phyloP scores from a whole-genome alignment of 2,329 filamentous ascomycete species.

The Alternaria ethzedia region DNA sequence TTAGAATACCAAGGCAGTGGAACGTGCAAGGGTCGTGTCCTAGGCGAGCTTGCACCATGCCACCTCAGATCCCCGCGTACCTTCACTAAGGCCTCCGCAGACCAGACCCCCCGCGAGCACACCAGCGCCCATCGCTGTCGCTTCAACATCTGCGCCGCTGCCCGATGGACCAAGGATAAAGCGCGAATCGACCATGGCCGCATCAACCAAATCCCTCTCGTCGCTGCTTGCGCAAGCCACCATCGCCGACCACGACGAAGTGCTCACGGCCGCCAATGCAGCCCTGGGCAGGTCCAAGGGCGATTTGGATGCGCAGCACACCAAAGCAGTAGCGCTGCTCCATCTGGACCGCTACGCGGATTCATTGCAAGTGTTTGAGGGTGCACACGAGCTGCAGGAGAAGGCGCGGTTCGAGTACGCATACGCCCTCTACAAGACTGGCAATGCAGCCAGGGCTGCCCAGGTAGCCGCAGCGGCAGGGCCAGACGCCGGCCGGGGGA shows the following conservation, averaged over 20 bases:
- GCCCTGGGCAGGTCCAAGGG: constrained; percentile 64
- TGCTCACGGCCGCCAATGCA: constrained; percentile 68
- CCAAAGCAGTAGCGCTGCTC: constrained; percentile 75
- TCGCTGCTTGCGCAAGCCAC: constrained; percentile 63
- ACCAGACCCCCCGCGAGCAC: constrained; percentile 17
- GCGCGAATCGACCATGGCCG: constrained; percentile 43
- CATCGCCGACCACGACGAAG: constrained; percentile 75
- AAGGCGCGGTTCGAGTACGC: constrained; percentile 72
- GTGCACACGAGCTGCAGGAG: constrained; percentile 65
- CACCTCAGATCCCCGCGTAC: constrained; percentile 39
- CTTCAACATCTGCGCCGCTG: constrained; percentile 1
- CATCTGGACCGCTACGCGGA: constrained; percentile 85
- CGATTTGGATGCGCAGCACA: constrained; percentile 68
- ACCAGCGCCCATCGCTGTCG: constrained; percentile 10
- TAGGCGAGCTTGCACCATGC: constrained; percentile 36
- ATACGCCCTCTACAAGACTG: constrained; percentile 84
- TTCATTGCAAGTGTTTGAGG: constrained; percentile 71
- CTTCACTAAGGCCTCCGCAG: constrained; percentile 31
- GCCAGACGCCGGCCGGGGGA: constrained; percentile 53
- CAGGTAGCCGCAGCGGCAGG: constrained; percentile 54
- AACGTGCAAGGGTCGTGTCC: constrained; percentile 11
- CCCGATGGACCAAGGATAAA: constrained; percentile 35
- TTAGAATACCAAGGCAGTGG: constrained; percentile 7
- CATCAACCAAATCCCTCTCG: constrained; percentile 56
- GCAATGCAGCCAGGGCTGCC: constrained; percentile 70